phyloP scores from a whole-genome alignment of 2,329 filamentous ascomycete genomes.

The Colletotrichum tabaci region DNA sequence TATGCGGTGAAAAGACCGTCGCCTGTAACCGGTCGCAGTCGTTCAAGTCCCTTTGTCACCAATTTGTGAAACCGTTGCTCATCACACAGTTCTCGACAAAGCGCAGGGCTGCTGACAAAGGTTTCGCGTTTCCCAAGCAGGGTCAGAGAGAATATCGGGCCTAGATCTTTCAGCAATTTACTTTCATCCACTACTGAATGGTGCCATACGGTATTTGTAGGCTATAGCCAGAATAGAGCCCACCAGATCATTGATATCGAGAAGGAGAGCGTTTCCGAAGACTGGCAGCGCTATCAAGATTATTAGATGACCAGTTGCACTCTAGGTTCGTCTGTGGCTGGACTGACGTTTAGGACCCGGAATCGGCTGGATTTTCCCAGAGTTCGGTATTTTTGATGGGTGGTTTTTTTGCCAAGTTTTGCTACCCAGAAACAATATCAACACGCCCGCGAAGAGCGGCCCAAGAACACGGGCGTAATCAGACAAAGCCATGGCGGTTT shows the following conservation, averaged over 20 bases:
- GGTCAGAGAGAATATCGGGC: not conserved
- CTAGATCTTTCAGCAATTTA: not conserved
- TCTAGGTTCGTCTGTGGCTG: too few species aligned
- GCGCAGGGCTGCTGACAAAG: not conserved
- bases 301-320: not conserved
- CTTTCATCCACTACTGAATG: too few species aligned
- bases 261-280: not conserved
- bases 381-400: not conserved
- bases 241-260: not conserved
- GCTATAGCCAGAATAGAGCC: not conserved
- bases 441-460: too few species aligned
- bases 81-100: not conserved
- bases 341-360: not conserved
- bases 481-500: too few species aligned
- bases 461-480: too few species aligned
- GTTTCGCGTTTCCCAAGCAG: not conserved
- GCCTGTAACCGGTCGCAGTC: not conserved
- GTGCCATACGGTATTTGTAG: not conserved
- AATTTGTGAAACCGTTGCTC: not conserved
- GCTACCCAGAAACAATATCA: too few species aligned
- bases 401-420: not conserved
- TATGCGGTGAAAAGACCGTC: constrained; percentile 76
- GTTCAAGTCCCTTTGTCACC: not conserved
- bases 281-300: not conserved
- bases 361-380: not conserved